Percentiles rank a stretch among this genome's conserved stretches.
These are phyloP conservation scores for Aegilops tauschii DNA, from an alignment of 176 grass and related monocot species.

Conservation along the genomic window DNA sequence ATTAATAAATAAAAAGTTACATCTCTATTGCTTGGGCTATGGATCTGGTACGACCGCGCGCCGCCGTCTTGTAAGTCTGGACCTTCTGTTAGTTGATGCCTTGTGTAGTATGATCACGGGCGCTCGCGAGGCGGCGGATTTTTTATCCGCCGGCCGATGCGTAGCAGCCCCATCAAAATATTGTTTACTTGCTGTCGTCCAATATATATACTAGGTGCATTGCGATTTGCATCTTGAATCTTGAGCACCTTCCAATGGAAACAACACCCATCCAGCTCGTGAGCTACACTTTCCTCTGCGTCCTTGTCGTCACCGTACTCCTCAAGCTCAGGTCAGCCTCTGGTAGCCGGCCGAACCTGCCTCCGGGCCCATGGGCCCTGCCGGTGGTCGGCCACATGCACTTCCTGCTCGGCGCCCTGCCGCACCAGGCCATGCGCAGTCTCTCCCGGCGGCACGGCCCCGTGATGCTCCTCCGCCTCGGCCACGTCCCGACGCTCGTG, in stretches of 20 bases:
- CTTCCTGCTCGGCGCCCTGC: slow-evolving; percentile 41
- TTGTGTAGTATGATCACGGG: no score
- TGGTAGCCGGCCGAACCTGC: not conserved
- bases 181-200: no score
- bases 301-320: not conserved
- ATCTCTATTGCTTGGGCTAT: no score
- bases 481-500: slow-evolving; percentile 47
- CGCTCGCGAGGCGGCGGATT: no score
- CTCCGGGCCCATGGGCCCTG: slow-evolving; percentile 38
- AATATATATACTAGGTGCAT: no score
- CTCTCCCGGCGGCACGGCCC: slow-evolving; percentile 28
- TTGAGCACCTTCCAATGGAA: not conserved
- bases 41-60: no score
- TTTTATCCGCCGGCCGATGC: no score
- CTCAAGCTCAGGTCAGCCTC: not conserved
- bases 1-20: no score
- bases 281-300: slow-evolving; percentile 1
- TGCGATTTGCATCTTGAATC: not conserved
- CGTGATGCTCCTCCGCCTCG: slow-evolving; percentile 7
- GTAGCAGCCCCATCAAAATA: no score
- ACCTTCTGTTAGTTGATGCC: no score
- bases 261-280: not conserved
- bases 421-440: slow-evolving; percentile 46
- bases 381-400: slow-evolving; percentile 50
- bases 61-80: no score